Conservation (phyloP, 2,329 filamentous ascomycete species). For the Colletotrichum aenigma region DNA sequence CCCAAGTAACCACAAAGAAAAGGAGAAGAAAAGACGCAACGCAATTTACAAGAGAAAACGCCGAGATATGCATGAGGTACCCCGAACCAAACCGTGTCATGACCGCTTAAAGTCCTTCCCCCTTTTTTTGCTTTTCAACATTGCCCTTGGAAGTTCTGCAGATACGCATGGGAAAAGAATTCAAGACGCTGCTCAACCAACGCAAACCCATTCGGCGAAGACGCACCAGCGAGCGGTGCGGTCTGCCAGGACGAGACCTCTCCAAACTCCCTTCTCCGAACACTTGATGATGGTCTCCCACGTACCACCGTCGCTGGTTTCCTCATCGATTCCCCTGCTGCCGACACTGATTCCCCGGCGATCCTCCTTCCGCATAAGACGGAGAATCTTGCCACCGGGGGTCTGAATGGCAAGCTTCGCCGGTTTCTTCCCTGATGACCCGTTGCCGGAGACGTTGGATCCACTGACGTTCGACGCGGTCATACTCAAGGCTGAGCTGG, state of each 20-base stretch:
- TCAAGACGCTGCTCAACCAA: conserved; percentile 23
- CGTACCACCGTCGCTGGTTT: conserved; percentile 70
- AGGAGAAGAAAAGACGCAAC: background rate
- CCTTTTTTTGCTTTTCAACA: background rate
- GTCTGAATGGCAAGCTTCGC: conserved; percentile 96
- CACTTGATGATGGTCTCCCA: conserved; percentile 95
- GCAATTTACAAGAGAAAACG: conserved; percentile 10
- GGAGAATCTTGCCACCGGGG: conserved; percentile 90
- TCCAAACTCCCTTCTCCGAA: conserved; percentile 80
- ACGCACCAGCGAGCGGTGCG: conserved; percentile 87
- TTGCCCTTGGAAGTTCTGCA: background rate
- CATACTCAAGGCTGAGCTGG: conserved; percentile 69
- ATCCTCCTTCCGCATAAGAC: conserved; percentile 82
- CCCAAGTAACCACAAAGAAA: conserved; percentile 3
- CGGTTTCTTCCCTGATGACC: conserved; percentile 73
- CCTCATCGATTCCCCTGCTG: conserved; percentile 54
- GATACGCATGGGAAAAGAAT: background rate
- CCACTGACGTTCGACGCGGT: conserved; percentile 61
- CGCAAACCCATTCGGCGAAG: conserved; percentile 85
- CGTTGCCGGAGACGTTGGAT: conserved; percentile 60
- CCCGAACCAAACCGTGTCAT: background rate
- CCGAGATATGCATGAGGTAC: conserved; percentile 17
- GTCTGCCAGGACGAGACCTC: conserved; percentile 82
- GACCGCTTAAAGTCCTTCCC: background rate
- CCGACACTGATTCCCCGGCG: conserved; percentile 57